Evolutionary conservation across 495 filamentous ascomycete species (phyloP).

Genomic region (Hypoxylon subgilvum): DNA sequence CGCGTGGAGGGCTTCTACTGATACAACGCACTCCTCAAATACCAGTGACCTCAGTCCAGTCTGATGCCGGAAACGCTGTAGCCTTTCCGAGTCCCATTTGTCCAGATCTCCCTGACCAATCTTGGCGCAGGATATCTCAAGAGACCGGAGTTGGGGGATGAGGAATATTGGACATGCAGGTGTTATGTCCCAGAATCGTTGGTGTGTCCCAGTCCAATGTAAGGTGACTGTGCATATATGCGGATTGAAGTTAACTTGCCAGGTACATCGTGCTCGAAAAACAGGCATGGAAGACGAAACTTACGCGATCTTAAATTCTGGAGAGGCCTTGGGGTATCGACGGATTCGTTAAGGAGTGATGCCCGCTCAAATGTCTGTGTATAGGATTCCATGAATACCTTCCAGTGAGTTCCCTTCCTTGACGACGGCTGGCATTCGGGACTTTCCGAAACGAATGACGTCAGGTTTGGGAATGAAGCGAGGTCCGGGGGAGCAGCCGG

Average conservation of each 20-base stretch:
- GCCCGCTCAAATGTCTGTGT: constrained; percentile 13
- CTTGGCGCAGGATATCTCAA: constrained; percentile 23
- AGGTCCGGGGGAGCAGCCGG: constrained; percentile 2
- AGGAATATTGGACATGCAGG: constrained; percentile 15
- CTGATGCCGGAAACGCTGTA: constrained; percentile 1
- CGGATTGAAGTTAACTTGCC: not conserved
- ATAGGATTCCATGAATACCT: constrained; percentile 1
- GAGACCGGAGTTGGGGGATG: constrained; percentile 12
- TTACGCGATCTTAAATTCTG: constrained; percentile 14
- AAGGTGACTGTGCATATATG: constrained; percentile 15
- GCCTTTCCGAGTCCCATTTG: not conserved
- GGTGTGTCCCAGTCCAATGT: constrained; percentile 3
- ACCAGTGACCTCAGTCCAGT: constrained; percentile 14
- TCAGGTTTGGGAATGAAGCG: constrained; percentile 8
- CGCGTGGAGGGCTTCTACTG: constrained; percentile 3
- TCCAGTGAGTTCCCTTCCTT: constrained; percentile 9
- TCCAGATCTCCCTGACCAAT: not conserved
- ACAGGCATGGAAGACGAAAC: not conserved
- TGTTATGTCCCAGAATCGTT: constrained; percentile 9
- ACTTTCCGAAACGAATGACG: constrained; percentile 18
- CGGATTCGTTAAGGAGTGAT: constrained; percentile 9
- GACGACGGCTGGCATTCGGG: constrained; percentile 17
- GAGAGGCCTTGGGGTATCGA: constrained; percentile 2
- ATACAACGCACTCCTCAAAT: constrained; percentile 15
- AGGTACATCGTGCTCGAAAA: too few species aligned